A percentile compares a stretch with the other conserved stretches of the same genome.
Conservation (phyloP, 768 basidiomycete genomes). For the Hirschioporus abietinus region DNA sequence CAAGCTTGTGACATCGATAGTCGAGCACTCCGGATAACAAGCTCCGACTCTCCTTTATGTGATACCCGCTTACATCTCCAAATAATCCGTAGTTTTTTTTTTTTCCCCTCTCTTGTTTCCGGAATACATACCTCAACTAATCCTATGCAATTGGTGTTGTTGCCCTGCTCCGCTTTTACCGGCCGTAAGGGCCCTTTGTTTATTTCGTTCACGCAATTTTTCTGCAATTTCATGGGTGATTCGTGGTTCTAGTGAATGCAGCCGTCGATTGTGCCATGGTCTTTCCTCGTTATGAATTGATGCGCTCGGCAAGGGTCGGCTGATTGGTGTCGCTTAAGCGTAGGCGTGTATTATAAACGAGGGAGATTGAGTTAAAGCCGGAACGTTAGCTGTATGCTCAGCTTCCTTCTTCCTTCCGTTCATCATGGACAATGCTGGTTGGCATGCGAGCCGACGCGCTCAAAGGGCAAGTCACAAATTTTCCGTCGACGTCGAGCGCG, state of each 20-base stretch:
- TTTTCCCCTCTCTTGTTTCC: neutral
- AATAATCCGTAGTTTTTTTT: neutral
- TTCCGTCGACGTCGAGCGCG: constrained; percentile 17
- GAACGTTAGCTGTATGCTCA: neutral
- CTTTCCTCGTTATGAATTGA: too few species aligned
- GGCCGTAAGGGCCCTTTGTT: too few species aligned
- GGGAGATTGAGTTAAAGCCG: neutral
- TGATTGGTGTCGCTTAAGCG: neutral
- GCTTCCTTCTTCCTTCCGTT: neutral
- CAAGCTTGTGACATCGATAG: constrained; percentile 81
- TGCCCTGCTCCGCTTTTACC: neutral
- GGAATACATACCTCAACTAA: neutral
- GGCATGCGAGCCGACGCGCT: constrained; percentile 65
- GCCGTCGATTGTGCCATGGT: too few species aligned
- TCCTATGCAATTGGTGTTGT: neutral
- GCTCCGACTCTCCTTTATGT: neutral
- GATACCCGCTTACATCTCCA: neutral
- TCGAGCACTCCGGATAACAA: constrained; percentile 62
- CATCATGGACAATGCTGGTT: constrained; percentile 71
- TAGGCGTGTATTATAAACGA: neutral
- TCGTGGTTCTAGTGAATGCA: too few species aligned
- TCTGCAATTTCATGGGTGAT: too few species aligned
- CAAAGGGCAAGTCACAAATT: constrained; percentile 35
- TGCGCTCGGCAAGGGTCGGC: neutral
- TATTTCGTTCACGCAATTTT: too few species aligned